phyloP scores from a whole-genome alignment of 108 stramenopile genomes.

The Fistulifera solaris region DNA sequence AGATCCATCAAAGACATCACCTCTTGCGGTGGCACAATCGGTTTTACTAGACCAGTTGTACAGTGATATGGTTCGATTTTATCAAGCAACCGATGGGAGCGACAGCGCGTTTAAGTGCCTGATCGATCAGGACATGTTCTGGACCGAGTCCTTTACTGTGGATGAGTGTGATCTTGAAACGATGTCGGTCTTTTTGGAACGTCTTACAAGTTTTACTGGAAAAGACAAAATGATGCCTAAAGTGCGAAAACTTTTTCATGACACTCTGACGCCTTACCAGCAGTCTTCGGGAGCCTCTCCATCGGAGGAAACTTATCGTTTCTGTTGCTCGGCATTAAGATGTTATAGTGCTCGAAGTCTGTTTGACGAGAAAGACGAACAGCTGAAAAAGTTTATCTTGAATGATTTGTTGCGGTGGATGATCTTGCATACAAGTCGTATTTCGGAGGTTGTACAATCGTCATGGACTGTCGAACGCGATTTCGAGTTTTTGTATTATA shows the following conservation, averaged over 20 bases:
- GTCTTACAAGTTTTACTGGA: no score
- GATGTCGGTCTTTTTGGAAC: no score
- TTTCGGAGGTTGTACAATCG: slow-evolving; percentile 7
- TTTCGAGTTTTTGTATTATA: slow-evolving; percentile 26
- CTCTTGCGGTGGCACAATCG: slow-evolving; percentile 7
- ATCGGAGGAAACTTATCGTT: slow-evolving; percentile 15
- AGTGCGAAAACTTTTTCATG: slow-evolving; percentile 10
- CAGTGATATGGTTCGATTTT: no score
- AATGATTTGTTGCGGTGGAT: slow-evolving; percentile 71
- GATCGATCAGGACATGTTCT: no score
- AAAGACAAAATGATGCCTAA: no score
- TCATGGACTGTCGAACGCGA: slow-evolving; percentile 20
- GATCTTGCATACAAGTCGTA: slow-evolving; percentile 44
- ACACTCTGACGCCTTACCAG: slow-evolving; percentile 7
- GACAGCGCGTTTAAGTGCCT: no score
- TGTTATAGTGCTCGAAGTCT: slow-evolving; percentile 4
- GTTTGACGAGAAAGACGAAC: slow-evolving; percentile 5
- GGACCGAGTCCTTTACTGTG: no score
- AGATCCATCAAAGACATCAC: neutral
- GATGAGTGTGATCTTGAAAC: no score
- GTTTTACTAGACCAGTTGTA: neutral
- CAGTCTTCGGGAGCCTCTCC: slow-evolving; percentile 16
- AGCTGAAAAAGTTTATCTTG: slow-evolving; percentile 46
- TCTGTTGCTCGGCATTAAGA: slow-evolving; percentile 21
- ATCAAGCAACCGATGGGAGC: no score